Conservation (phyloP, 2,329 filamentous ascomycete species). For the Parascedosporium putredinis region DNA sequence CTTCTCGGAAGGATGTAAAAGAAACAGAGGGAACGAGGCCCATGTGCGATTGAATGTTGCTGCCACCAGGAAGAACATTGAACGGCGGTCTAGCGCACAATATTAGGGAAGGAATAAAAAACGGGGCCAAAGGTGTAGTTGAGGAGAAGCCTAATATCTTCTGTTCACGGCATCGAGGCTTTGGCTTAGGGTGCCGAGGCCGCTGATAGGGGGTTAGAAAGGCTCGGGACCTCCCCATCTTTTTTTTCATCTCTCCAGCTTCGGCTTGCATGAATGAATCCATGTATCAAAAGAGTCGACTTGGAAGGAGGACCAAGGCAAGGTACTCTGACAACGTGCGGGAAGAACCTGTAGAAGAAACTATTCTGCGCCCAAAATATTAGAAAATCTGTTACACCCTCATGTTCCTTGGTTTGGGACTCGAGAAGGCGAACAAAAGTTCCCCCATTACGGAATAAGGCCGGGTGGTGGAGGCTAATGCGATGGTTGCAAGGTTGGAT, state of each 20-base stretch:
- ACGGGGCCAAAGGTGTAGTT: background rate
- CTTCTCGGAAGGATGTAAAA: background rate
- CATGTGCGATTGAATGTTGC: background rate
- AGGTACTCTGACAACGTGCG: background rate
- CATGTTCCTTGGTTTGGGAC: too few relatives aligned
- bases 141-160: too few relatives aligned
- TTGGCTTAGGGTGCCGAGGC: background rate
- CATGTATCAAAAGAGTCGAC: background rate
- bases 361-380: background rate
- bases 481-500: background rate
- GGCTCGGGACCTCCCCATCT: background rate
- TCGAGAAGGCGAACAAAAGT: constrained; percentile 12
- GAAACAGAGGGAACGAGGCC: background rate
- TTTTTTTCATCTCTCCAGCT: background rate
- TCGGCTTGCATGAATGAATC: background rate
- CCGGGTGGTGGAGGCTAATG: background rate
- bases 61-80: background rate
- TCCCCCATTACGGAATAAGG: constrained; percentile 3
- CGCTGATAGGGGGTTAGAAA: background rate
- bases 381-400: background rate
- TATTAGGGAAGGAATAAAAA: background rate
- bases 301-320: background rate
- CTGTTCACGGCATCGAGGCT: background rate
- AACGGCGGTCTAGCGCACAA: too few relatives aligned
- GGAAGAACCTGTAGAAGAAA: background rate